Evolutionary conservation across 306 rosid species (phyloP), one percentile per base, ranked within the genome.

Genomic region (Macrotyloma uniflorum): DNA sequence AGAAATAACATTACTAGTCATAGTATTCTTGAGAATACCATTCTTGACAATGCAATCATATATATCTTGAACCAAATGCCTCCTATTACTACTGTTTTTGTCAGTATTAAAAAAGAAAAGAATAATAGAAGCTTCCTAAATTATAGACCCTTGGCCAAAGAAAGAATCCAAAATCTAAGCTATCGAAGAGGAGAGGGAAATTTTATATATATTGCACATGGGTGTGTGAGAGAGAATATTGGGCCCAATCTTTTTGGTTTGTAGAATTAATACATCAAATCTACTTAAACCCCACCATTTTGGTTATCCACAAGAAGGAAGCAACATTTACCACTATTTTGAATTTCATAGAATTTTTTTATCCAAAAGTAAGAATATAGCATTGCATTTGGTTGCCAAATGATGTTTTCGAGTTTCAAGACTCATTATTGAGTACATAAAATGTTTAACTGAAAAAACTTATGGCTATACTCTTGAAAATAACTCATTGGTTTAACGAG

Each of bases 21-120:
- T 58, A 11, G 14, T 30, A 62, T 62, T 30, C 22, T 62, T 62
- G 43, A n/a, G 67, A 62, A 16, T 32, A 11, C 16, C 23, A 32
- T 15, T n/a, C 42, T 16, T 62, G 24, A 40, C 10, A 32, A 32
- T 15, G 23, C 33, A 62, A 30, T 62, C 13, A n/a, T n/a, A n/a
- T n/a, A n/a, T 32, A 32, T 32, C 67, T 62, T 62, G 20, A 62
- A 62, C 33, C 43, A 62, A 62, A 62, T 15, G 43, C 43, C 67
- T 32, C 67, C 43, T 32, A 42, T 42, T 1, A 72, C 5, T 14
- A 33, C 30, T 73, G 13, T 57, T 57, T 28, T 23, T 18, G 36
- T 24, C 57, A 58, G 43, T 42, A 42, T 16, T 74, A n/a, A 54
- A 72, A 13, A 57, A 42, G 43, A 33, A 42, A 24, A 74, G 12